Base-by-base conservation (phyloP, 192 early-diverging fungal genomes). In the Obelidium mucronatum region DNA sequence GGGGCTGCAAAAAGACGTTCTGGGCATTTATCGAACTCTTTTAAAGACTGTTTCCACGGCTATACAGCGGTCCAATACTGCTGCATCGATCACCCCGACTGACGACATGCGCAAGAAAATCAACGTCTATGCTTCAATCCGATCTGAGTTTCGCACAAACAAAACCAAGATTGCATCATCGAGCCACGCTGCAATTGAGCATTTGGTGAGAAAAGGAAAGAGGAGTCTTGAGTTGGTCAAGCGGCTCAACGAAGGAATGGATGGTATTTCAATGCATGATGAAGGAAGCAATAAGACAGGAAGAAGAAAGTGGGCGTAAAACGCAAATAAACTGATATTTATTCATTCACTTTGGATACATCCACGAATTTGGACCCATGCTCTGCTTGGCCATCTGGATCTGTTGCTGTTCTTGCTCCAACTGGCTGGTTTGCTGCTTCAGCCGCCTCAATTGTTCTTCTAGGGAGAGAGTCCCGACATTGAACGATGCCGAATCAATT, bases 361-460 rank as follows among this genome's bases (percentile, higher is more conserved):
- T 60, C 58, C 58, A 60, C 8, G 6, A 19, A 24, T 6, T 6
- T 60, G 26, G 26, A 0, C 56, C 56, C 24, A 37, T 6, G n/a
- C 54, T 35, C 39, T 58, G 8, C 54, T 40, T 54, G 11, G 69
- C 74, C 64, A 30, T 76, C 39, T 36, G 48, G 35, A 76, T 67
- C 63, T 51, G 36, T 22, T 56, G 74, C 34, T 76, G 74, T 2
- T 77, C 76, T 8, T 62, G 76, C 56, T 55, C 76, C 19, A 77
- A 39, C 33, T 77, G 54, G 17, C 40, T 28, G 5, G 66, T 55
- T 35, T 77, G 66, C 56, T 40, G 53, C 76, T 77, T 68, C 51
- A 77, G 40, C 44, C 67, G 6, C 44, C 67, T 55, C 52, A 68
- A 52, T 42, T 77, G 76, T 40, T 68, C 76, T 56, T 77, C 76